Evolutionary conservation across 2,329 filamentous ascomycete genomes (phyloP), one percentile per base, ranked within the genome.

Genomic region (Monilinia laxa): DNA sequence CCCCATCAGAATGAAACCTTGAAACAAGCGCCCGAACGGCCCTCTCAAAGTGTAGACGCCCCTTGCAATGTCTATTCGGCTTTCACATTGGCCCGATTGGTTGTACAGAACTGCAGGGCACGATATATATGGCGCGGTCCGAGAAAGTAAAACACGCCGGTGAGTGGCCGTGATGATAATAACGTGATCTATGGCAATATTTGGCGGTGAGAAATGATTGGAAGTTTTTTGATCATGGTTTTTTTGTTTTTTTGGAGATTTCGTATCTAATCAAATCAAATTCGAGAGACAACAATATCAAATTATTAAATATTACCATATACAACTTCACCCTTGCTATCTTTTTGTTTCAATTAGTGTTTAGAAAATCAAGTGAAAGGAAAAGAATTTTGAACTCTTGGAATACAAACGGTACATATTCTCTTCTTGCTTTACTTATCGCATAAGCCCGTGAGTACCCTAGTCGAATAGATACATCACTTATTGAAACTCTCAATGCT

Each of bases 11-110:
- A 52, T 59, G 55, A 65, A 65, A 53, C 63, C 57, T 25, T 65
- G 63, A 60, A 65, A 65, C 63, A 65, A 60, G 63, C 63, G 55
- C 63, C 45, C 31, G 49, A 52, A 51, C 58, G 58, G 45, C n/a
- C 58, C 57, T 38, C 45, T 38, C 58, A 59, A 59, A 49, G 25
- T 49, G 28, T 38, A 60, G 28, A 35, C 18, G 6, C 57, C 42
- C 57, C 57, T 49, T 60, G 57, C 4, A 49, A 49, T 60, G 20
- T 35, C 20, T 6, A 40, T 52, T 49, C 20, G n/a, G 9, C 51
- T 31, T 53, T 64, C 20, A 55, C 52, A 49, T 64, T 64, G 62
- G 62, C 47, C 35, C 57, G 47, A 60, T 38, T 51, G 58, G 14
- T 60, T 25, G 28, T 38, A 47, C 14, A 35, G 31, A 35, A 35